Evolutionary conservation across 371 early-diverging fungal genomes (phyloP).

Genomic region (Lichtheimia ramosa): DNA sequence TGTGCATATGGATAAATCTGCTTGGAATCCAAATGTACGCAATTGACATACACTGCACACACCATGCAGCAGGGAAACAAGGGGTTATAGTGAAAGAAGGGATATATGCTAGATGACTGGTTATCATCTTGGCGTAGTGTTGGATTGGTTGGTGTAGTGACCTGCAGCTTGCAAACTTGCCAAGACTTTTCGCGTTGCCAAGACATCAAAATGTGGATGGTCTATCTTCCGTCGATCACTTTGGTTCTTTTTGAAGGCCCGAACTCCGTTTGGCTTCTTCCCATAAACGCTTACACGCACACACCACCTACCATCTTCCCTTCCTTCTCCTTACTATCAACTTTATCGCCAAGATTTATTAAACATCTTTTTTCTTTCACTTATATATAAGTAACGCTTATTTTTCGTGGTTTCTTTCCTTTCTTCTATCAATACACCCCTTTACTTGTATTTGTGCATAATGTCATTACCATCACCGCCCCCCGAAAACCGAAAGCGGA

Average conservation of each 20-base stretch:
- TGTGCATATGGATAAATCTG: no score
- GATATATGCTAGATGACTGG: no score
- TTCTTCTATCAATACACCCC: background rate
- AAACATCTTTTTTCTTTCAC: background rate
- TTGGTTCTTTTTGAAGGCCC: background rate
- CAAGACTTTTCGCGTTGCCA: slow-evolving; percentile 2
- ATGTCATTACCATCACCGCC: slow-evolving; percentile 28
- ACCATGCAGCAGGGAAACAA: no score
- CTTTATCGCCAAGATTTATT: slow-evolving; percentile 1
- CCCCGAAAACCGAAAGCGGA: slow-evolving; percentile 21
- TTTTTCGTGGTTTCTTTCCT: background rate
- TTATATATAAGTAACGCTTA: background rate
- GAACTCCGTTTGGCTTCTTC: no score
- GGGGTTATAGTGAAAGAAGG: no score
- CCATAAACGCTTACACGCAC: slow-evolving; percentile 2
- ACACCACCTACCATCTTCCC: background rate
- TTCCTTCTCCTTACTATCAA: slow-evolving; percentile 1
- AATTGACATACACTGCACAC: no score
- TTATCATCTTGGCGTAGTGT: no score
- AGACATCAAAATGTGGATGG: background rate
- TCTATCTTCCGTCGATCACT: background rate
- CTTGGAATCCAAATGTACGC: no score
- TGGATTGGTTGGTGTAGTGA: background rate
- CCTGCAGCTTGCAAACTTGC: background rate
- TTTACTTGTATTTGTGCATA: background rate